Evolutionary conservation across 257 asterid species (phyloP), one percentile per base, ranked within the genome.

Genomic region (Solanum pennellii): DNA sequence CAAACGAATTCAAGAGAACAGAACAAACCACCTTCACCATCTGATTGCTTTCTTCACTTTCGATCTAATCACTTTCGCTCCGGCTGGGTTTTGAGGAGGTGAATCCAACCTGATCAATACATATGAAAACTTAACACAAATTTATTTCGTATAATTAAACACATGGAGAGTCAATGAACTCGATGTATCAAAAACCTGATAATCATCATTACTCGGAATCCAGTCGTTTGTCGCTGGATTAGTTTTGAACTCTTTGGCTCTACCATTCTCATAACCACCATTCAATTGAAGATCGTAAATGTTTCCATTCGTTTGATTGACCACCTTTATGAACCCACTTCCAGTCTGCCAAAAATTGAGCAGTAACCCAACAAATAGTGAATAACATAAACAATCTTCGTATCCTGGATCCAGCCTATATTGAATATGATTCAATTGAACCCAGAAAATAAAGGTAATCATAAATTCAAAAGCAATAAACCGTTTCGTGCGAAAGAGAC

Each of bases 211-310:
- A 33, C 45, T 84, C 3, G 94, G 94, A 37, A 89, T 89, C 94
- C 94, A 91, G 21, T 92, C 94, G 23, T 92, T 90, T 23, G 90
- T 92, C 5, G 93, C 93, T 1, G 94, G 93, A 45, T 92, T 92
- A 49, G 90, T 88, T 45, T 91, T 92, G 89, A 84, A 88, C 35
- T 42, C 71, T 62, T 14, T 49, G 12, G 80, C 86, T 80, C 49
- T 80, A 33, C 59, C 14, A 60, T 65, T 88, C 42, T n/a, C 88
- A 56, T 65, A 31, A 68, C 42, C 31, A 25, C 89, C 89, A 10
- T 16, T 80, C 29, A 87, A 47, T 41, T 66, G 87, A 80, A 89
- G 86, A 87, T 74, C 88, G 74, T 87, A 87, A 33, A n/a, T 88
- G 7, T 85, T 72, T 29, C 60, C 89, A 35, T 21, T 21, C 71